Conservation (phyloP, 306 rosid species). For the Bauhinia variegata region DNA sequence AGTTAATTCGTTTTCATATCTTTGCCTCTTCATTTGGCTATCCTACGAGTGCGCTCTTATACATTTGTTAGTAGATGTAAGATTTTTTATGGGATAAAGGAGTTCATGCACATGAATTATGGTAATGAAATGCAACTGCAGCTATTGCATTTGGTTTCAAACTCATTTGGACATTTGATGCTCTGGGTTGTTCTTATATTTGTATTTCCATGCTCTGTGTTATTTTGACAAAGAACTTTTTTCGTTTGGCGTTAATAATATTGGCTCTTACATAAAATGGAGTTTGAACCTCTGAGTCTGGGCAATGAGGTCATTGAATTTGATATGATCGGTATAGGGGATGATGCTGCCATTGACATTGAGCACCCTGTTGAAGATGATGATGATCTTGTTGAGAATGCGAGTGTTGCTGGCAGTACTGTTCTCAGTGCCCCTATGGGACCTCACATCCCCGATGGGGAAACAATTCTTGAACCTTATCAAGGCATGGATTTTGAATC, state of each 20-base stretch:
- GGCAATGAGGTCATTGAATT: conserved; percentile 50
- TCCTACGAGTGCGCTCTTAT: conserved; percentile 13
- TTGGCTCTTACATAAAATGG: conserved; percentile 40
- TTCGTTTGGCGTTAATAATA: conserved; percentile 26
- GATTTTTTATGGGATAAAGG: neutral
- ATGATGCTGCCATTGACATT: conserved; percentile 41
- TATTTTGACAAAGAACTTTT: conserved; percentile 7
- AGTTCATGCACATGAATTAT: conserved; percentile 1
- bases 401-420: neutral
- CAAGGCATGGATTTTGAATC: conserved; percentile 60
- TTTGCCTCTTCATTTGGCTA: conserved; percentile 9
- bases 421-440: conserved; percentile 5
- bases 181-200: neutral
- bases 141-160: neutral
- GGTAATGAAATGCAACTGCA: neutral
- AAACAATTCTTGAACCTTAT: conserved; percentile 47
- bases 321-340: conserved; percentile 54
- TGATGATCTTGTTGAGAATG: conserved; percentile 36
- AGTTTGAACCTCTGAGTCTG: conserved; percentile 49
- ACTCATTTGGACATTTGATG: conserved; percentile 7
- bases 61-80: neutral
- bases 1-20: neutral
- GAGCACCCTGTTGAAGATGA: conserved; percentile 45
- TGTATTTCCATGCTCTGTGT: neutral
- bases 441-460: conserved; percentile 39